Conservation (phyloP, 768 basidiomycete genomes). For the Multifurca ochricompacta region DNA sequence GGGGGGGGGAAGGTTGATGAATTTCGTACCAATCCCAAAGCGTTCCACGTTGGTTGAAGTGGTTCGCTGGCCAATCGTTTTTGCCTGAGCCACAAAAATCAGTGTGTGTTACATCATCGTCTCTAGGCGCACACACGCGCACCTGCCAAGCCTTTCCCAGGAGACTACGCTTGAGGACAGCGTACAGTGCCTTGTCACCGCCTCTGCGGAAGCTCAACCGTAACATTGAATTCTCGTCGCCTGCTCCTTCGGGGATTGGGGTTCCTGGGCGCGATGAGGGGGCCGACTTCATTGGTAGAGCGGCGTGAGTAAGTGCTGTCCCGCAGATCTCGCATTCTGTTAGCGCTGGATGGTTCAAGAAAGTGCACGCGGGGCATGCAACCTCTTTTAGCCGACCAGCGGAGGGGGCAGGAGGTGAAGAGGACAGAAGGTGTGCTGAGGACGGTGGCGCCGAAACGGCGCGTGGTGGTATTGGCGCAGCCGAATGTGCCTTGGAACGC, state of each 20-base stretch:
- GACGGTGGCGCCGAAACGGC: conserved; percentile 19
- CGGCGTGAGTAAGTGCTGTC: conserved; percentile 46
- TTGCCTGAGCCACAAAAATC: conserved; percentile 5
- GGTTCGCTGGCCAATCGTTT: conserved; percentile 1
- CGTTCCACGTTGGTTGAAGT: conserved; percentile 22
- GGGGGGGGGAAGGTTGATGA: too few species aligned
- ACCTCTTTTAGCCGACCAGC: conserved; percentile 31
- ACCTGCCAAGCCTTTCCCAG: conserved; percentile 74
- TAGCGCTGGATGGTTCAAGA: conserved; percentile 76
- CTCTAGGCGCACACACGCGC: conserved; percentile 9
- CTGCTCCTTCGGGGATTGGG: conserved; percentile 30
- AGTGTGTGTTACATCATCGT: background rate
- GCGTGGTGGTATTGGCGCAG: conserved; percentile 21
- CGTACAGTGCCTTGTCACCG: conserved; percentile 79
- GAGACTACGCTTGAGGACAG: conserved; percentile 61
- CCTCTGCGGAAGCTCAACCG: conserved; percentile 89
- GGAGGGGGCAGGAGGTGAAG: conserved; percentile 37
- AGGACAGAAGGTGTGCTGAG: conserved; percentile 31
- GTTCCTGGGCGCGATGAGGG: conserved; percentile 60
- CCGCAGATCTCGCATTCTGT: conserved; percentile 79
- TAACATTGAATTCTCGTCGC: conserved; percentile 43
- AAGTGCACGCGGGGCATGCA: conserved; percentile 84
- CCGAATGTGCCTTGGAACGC: conserved; percentile 33
- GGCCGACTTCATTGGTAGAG: conserved; percentile 40
- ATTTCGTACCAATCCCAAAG: conserved; percentile 45